Evolutionary conservation across 192 early-diverging fungal species (phyloP).

Genomic region (Lobosporangium transversale): DNA sequence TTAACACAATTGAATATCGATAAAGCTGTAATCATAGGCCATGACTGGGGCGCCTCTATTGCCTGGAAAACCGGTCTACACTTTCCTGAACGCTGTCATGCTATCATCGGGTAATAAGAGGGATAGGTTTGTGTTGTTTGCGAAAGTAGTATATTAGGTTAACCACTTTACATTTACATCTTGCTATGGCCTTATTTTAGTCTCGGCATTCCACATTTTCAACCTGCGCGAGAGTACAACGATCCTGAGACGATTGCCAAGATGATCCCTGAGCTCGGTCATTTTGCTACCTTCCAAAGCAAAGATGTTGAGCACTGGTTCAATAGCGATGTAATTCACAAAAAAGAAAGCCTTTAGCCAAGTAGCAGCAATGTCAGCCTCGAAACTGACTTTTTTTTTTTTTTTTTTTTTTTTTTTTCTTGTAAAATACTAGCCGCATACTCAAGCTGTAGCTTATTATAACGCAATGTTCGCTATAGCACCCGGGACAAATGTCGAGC

Average conservation of each 20-base stretch:
- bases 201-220: slow-evolving; percentile 5
- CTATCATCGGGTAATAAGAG: slow-evolving; percentile 48
- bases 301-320: slow-evolving; percentile 4
- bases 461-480: background rate
- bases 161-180: background rate
- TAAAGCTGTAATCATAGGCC: slow-evolving; percentile 67
- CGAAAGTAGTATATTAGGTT: background rate
- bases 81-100: slow-evolving; percentile 68
- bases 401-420: background rate
- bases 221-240: background rate
- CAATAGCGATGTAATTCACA: slow-evolving; percentile 10
- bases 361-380: too few relatives aligned
- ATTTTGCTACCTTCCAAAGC: slow-evolving; percentile 9
- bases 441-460: background rate
- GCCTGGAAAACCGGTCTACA: slow-evolving; percentile 66
- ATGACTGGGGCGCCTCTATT: slow-evolving; percentile 70
- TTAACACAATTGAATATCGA: slow-evolving; percentile 64
- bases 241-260: background rate
- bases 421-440: background rate
- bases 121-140: background rate
- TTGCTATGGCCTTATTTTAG: background rate
- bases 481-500: slow-evolving; percentile 29
- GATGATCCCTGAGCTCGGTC: slow-evolving; percentile 5
- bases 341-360: background rate
- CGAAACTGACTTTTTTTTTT: background rate